Evolutionary conservation across 1,139 yeast genomes (phyloP).

Genomic region (Hansenula lynferdii): DNA sequence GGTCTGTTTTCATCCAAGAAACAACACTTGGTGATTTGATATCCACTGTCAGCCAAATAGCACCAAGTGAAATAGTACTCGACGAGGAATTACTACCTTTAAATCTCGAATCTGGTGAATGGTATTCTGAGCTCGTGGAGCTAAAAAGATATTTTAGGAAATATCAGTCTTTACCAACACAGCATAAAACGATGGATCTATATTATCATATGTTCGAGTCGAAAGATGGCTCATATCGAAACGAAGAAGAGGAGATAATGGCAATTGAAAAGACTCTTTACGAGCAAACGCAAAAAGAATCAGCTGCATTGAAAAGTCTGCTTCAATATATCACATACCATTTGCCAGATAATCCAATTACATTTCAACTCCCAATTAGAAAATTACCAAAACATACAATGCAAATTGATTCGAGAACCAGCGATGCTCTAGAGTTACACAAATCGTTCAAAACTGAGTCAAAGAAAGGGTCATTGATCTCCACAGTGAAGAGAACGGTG

Average conservation of each 20-base stretch:
- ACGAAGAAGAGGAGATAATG: too few relatives aligned
- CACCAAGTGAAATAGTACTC: conserved; percentile 33
- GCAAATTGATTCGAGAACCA: conserved; percentile 80
- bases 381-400: conserved; percentile 47
- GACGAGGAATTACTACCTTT: conserved; percentile 24
- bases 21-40: conserved; percentile 35
- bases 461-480: conserved; percentile 63
- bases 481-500: conserved; percentile 63
- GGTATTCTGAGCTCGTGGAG: conserved; percentile 59
- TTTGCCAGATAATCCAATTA: conserved; percentile 45
- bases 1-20: conserved; percentile 65
- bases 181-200: conserved; percentile 27
- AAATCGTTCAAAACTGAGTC: conserved; percentile 53
- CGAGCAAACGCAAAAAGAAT: conserved; percentile 37
- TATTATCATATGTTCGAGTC: conserved; percentile 29
- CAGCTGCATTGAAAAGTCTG: conserved; percentile 49
- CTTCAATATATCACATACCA: conserved; percentile 55
- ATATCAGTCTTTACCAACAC: conserved; percentile 38
- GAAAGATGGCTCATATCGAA: conserved; percentile 6
- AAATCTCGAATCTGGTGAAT: conserved; percentile 38
- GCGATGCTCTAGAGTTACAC: conserved; percentile 75
- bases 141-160: conserved; percentile 57
- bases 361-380: conserved; percentile 47
- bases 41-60: conserved; percentile 30
- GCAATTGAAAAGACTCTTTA: conserved; percentile 15